Base-by-base conservation (phyloP, 176 grass and related monocot species). In the Oryza glumipatula region DNA sequence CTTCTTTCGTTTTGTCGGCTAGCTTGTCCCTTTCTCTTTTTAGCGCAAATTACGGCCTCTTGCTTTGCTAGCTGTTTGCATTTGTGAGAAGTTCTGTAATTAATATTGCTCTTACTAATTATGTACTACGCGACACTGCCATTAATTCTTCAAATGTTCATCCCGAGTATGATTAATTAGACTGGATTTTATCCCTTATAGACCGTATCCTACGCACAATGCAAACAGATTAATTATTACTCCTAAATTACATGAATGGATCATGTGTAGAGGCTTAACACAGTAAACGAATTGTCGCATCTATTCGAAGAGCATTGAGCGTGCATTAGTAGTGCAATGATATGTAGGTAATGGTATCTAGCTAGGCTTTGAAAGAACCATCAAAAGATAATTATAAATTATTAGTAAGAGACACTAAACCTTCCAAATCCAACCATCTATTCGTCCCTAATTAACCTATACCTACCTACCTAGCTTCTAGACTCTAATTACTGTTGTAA, bases 1-100 rank as follows among this genome's bases (percentile, higher is more conserved):
- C 63, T 90, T 74, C 88, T 87, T 90, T 90, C 88, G 39, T 83
- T 75, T 79, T 87, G 88, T 90, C 84, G 88, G 84, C 49, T 78
- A 68, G 26, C 68, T 58, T 80, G 84, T 69, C 83, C 28, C 77
- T 80, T 74, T 64, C 70, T 65, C 71, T 79, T 88, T 76, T 47
- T 48, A 73, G 88, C 84, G 84, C 63, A 90, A 87, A 83, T 90
- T 90, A 87, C 84, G 88, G 88, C 21, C 12, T 13, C n/a, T 52
- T 39, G 67, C 82, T 63, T 28, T 80, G 41, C 19, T 86, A 52
- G 49, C 49, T 52, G 49, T 15, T 16, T 51, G 48, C 48, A 51
- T 52, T 58, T n/a, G 16, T 7, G 16, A 17, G 2, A 15, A 56
- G 16, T 6, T 56, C 16, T 7, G 6, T 7, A 56, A 52, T 52